Evolutionary conservation across 345 rosid species (phyloP), one percentile per base, ranked within the genome.

Genomic region (Populus ilicifolia): DNA sequence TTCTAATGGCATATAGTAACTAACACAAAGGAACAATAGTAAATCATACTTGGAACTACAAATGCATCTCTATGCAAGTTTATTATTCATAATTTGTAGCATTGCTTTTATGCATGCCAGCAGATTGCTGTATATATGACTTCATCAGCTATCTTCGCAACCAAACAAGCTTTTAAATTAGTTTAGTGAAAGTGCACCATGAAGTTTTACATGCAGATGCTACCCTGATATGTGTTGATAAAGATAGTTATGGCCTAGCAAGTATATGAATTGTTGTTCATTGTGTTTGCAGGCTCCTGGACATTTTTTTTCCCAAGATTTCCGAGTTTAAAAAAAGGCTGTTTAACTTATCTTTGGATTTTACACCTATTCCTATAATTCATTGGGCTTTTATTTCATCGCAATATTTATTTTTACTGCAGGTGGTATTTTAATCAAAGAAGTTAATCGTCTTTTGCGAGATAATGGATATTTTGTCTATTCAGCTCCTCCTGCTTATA

Each of bases 341-440:
- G 72, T 20, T 39, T 5, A 12, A 38, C 11, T 41, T 4, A 7
- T 27, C 16, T 62, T 75, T 67, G 21, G 61, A 54, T 54, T 70
- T 46, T 30, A 21, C 44, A 6, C 23, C n/a, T 25, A 46, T 20
- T 66, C 35, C 16, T 12, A 18, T 30, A 63, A 5, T 74, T 63
- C 38, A 12, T 64, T 46, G 63, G 46, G 8, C n/a, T 2, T 17
- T 17, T 48, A 52, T 75, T 23, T 41, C 8, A 68, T 77, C 41
- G 2, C 52, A 43, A 2, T 44, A 29, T 69, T 36, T 9, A 30
- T 43, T 61, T 71, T 78, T 78, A 69, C 63, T 52, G 76, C 87
- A 92, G 99, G 88, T 88, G 99, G 98, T 29, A 92, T 93, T 79
- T 87, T 96, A 78, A 94, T 96, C 71, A 92, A 93, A 86, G 98